These are phyloP conservation scores for Ascochyta viciae-villosae DNA, from an alignment of 2,329 filamentous ascomycete species.

Conservation along the genomic window DNA sequence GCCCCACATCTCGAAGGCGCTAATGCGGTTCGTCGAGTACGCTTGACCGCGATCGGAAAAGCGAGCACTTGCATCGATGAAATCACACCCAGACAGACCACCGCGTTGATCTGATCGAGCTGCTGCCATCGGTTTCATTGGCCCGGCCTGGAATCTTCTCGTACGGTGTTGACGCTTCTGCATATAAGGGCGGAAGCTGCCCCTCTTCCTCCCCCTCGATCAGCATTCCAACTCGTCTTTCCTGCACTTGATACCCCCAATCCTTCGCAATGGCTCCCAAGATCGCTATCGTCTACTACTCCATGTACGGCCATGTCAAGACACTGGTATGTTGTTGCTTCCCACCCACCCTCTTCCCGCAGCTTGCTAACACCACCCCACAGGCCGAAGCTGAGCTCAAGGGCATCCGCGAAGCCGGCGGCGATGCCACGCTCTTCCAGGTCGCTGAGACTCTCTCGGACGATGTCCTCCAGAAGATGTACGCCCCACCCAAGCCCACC, in stretches of 20 bases:
- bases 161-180: neutral
- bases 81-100: slow-evolving; percentile 1
- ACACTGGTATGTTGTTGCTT: slow-evolving; percentile 35
- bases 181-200: slow-evolving; percentile 14
- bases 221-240: slow-evolving; percentile 7
- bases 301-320: slow-evolving; percentile 48
- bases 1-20: slow-evolving; percentile 7
- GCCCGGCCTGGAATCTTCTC: slow-evolving; percentile 14
- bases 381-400: slow-evolving; percentile 91
- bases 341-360: neutral
- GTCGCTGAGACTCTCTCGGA: slow-evolving; percentile 84
- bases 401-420: slow-evolving; percentile 88
- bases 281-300: slow-evolving; percentile 82
- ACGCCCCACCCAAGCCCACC: slow-evolving; percentile 78
- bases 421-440: slow-evolving; percentile 82
- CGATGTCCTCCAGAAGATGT: slow-evolving; percentile 88
- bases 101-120: neutral
- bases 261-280: slow-evolving; percentile 76
- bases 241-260: slow-evolving; percentile 22
- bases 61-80: slow-evolving; percentile 13
- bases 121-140: slow-evolving; percentile 18
- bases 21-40: slow-evolving; percentile 12
- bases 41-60: slow-evolving; percentile 14
- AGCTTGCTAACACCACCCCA: slow-evolving; percentile 5
- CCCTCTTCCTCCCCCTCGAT: neutral